These are phyloP conservation scores for Akanthomyces dipterigenus DNA, from an alignment of 2,329 filamentous ascomycete genomes.

Conservation along the genomic window DNA sequence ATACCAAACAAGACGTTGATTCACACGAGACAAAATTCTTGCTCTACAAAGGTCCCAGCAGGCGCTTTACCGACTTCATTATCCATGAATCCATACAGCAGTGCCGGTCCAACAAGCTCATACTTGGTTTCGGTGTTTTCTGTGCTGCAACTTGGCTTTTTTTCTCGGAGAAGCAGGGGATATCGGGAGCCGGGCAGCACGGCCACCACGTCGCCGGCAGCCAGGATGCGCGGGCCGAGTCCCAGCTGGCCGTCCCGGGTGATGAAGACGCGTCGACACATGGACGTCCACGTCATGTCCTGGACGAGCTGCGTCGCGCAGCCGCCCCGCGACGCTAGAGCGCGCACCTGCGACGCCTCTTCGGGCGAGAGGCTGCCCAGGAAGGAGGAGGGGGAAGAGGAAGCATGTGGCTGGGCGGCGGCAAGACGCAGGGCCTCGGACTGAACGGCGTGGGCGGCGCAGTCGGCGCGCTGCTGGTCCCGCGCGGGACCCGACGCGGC, in stretches of 20 bases:
- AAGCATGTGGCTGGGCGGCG: background rate
- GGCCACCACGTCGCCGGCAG: background rate
- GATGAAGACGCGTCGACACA: slow-evolving; percentile 9
- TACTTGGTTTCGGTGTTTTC: background rate
- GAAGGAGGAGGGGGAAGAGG: too few species aligned
- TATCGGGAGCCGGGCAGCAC: slow-evolving; percentile 1
- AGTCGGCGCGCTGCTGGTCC: background rate
- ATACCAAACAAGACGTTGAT: background rate
- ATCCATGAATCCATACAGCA: slow-evolving; percentile 12
- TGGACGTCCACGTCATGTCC: slow-evolving; percentile 14
- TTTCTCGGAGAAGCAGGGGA: slow-evolving; percentile 1
- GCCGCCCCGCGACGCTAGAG: background rate
- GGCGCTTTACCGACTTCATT: background rate
- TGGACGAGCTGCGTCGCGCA: slow-evolving; percentile 9
- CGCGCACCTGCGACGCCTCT: background rate
- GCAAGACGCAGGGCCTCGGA: background rate
- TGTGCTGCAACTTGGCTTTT: too few species aligned
- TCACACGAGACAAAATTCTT: slow-evolving; percentile 1
- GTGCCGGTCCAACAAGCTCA: slow-evolving; percentile 3
- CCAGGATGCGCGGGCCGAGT: slow-evolving; percentile 6
- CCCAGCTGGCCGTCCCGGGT: slow-evolving; percentile 4
- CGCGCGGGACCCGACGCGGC: background rate
- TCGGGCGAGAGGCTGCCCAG: background rate
- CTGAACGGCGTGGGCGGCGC: slow-evolving; percentile 6
- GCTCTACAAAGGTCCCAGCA: background rate